A percentile compares a stretch with the other conserved stretches of the same genome.
phyloP scores from a whole-genome alignment of 202 grass and related monocot genomes.

The Panicum virgatum region DNA sequence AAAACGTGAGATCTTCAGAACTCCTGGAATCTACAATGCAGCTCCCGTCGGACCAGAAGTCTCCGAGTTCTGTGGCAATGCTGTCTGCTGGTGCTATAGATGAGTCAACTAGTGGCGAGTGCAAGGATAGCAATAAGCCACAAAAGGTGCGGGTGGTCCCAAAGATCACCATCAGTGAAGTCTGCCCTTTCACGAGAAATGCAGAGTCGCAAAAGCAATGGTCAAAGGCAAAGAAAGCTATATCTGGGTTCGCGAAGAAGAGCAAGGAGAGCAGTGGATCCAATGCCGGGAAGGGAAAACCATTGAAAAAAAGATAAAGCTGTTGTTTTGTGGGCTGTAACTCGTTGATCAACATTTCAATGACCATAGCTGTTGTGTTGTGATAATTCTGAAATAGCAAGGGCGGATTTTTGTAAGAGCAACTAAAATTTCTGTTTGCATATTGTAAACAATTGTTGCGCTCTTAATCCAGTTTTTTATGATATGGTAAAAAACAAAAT shows the following conservation, averaged over 20 bases:
- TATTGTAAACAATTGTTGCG: neutral
- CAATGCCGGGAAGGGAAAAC: constrained; percentile 42
- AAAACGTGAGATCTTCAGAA: neutral
- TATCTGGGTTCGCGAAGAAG: constrained; percentile 72
- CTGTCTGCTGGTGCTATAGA: constrained; percentile 1
- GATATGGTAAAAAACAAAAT: neutral
- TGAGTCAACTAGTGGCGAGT: neutral
- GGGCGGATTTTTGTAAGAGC: neutral
- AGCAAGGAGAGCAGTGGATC: constrained; percentile 46
- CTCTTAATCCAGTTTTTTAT: neutral
- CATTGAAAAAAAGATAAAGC: constrained; percentile 38
- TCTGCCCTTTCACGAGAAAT: constrained; percentile 93
- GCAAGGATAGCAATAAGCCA: constrained; percentile 17
- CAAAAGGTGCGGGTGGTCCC: constrained; percentile 52
- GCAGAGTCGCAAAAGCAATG: constrained; percentile 73
- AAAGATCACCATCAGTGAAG: constrained; percentile 79
- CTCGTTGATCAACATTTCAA: neutral
- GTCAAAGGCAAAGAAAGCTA: constrained; percentile 70
- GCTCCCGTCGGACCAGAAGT: neutral
- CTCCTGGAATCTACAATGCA: constrained; percentile 4
- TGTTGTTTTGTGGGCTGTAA: neutral
- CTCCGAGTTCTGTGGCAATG: constrained; percentile 6
- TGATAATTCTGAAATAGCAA: neutral
- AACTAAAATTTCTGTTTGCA: neutral
- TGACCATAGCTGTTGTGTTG: neutral